These are phyloP conservation scores for Podospora didyma DNA, from an alignment of 495 filamentous ascomycete species.

Conservation along the genomic window DNA sequence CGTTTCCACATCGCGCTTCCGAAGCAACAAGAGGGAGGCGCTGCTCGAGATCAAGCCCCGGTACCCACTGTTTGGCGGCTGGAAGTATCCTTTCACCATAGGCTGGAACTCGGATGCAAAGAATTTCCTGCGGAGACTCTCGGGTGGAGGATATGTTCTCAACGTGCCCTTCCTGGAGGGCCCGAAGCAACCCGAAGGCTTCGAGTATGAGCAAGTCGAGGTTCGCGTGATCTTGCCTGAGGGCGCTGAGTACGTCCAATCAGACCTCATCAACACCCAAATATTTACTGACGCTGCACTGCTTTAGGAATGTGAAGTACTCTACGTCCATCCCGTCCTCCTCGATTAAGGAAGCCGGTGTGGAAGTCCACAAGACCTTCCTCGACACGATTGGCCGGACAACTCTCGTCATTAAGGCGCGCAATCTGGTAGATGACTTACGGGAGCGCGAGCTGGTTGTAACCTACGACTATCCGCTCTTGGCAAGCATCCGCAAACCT, in stretches of 20 bases:
- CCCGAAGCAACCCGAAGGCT: conserved; percentile 74
- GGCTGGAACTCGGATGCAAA: conserved; percentile 88
- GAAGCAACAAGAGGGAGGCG: conserved; percentile 72
- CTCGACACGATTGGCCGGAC: conserved; percentile 92
- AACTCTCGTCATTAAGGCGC: conserved; percentile 71
- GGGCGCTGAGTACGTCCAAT: conserved; percentile 71
- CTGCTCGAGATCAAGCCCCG: conserved; percentile 85
- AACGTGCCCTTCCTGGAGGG: conserved; percentile 96
- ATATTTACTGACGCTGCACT: neutral
- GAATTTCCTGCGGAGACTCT: conserved; percentile 64
- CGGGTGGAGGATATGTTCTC: conserved; percentile 68
- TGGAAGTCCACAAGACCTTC: conserved; percentile 62
- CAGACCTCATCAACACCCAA: neutral
- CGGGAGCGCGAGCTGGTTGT: conserved; percentile 78
- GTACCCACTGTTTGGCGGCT: conserved; percentile 91
- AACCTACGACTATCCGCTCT: conserved; percentile 79
- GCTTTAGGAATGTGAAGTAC: conserved; percentile 61
- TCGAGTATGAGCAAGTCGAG: conserved; percentile 78
- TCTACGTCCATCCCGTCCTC: conserved; percentile 56
- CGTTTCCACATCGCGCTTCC: conserved; percentile 87
- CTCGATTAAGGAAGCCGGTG: conserved; percentile 53
- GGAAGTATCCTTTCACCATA: conserved; percentile 94
- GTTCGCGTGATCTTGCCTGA: conserved; percentile 85
- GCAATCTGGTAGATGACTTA: conserved; percentile 84
- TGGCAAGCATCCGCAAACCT: conserved; percentile 79